Conservation (phyloP, 2,329 filamentous ascomycete species). For the Colletotrichum sp. region DNA sequence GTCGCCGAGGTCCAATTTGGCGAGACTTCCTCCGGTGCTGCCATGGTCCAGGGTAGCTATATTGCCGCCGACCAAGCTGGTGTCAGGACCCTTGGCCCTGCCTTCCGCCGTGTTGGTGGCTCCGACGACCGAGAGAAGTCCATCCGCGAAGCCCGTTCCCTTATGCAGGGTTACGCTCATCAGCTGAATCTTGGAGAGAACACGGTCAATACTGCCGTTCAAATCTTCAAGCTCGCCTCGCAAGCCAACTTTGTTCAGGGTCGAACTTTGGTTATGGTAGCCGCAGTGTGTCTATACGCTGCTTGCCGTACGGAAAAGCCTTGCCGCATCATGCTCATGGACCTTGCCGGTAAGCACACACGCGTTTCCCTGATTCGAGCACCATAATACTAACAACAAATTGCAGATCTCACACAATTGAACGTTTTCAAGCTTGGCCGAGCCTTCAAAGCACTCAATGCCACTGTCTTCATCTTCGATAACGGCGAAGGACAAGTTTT, state of each 20-base stretch:
- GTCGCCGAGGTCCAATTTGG: slow-evolving; percentile 92
- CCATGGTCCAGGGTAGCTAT: slow-evolving; percentile 88
- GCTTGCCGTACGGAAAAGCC: slow-evolving; percentile 80
- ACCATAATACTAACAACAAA: background rate
- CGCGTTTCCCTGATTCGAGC: background rate
- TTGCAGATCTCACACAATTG: slow-evolving; percentile 71
- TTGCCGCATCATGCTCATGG: slow-evolving; percentile 92
- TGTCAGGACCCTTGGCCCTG: slow-evolving; percentile 70
- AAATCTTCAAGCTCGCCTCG: slow-evolving; percentile 79
- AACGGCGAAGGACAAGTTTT: slow-evolving; percentile 71
- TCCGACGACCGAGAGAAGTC: slow-evolving; percentile 64
- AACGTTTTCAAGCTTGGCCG: slow-evolving; percentile 94
- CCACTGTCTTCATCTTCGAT: slow-evolving; percentile 25
- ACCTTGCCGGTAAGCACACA: slow-evolving; percentile 64
- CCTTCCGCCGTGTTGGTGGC: slow-evolving; percentile 64
- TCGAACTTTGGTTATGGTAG: slow-evolving; percentile 82
- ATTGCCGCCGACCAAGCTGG: slow-evolving; percentile 86
- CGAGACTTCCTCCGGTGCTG: slow-evolving; percentile 83
- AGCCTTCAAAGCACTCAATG: slow-evolving; percentile 79
- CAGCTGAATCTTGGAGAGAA: slow-evolving; percentile 66
- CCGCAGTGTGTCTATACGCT: slow-evolving; percentile 89
- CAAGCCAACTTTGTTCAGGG: slow-evolving; percentile 84
- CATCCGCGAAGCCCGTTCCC: slow-evolving; percentile 60
- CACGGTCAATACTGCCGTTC: slow-evolving; percentile 65
- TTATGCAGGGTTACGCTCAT: slow-evolving; percentile 67